Base-by-base conservation (phyloP, 352 stramenopile genomes). In the Phytophthora fragariaefolia region DNA sequence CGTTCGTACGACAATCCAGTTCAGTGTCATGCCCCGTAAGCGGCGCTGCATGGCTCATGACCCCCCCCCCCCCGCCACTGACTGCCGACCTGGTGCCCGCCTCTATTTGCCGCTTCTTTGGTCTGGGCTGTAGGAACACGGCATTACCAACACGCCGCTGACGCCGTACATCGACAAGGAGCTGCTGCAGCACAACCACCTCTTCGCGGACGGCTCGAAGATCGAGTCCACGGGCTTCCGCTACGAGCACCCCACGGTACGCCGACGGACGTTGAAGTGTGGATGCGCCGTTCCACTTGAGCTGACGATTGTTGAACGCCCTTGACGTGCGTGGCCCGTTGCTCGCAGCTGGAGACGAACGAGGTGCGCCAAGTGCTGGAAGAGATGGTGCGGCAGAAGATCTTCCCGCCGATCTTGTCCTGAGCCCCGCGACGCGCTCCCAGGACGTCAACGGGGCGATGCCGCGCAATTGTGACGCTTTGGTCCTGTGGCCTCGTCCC, bases 81-180 rank as follows among this genome's bases (percentile, higher is more conserved):
- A 40, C 49, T 58, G 57, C 58, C 26, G 24, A 8, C 42, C 4
- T 53, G 17, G 24, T 42, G 24, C 40, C 36, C 46, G 48, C n/a
- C 58, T 55, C 26, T 63, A 56, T 63, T 68, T 27, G 53, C 69
- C 53, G 30, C 58, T 49, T 18, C 6, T 54, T 45, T 65, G 18
- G 24, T n/a, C 27, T 70, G 30, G 36, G 23, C 3, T 58, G 46
- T 61, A 93, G 83, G 72, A 88, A 62, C 68, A 94, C 55, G 77
- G 69, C 24, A 92, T 96, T 73, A 85, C 72, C 63, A 95, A 94
- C 77, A 94, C 88, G 54, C 88, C 88, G 27, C 66, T 95, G 59
- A 92, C 85, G 50, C 88, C 88, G 24, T 96, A 95, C 81, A 94
- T 96, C 53, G 88, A 96, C 73, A 93, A 93, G 73, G 88, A 96